A percentile compares a stretch with the other conserved stretches of the same genome.
phyloP scores from a whole-genome alignment of 78 protist species.

The Tieghemostelium lacteum region DNA sequence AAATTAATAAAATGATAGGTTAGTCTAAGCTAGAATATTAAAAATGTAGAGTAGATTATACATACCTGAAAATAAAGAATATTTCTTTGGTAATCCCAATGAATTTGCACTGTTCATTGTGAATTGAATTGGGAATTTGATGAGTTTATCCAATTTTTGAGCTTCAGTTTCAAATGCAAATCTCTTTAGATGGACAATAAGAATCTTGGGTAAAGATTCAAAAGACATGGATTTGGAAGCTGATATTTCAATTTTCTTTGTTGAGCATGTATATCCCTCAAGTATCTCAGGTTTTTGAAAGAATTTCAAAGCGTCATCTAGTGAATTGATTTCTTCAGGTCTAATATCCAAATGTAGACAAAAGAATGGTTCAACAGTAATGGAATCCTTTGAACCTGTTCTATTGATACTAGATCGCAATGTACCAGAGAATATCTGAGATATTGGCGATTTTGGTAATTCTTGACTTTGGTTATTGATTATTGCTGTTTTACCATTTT shows the following conservation, averaged over 20 bases:
- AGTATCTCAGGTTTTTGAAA: slow-evolving; percentile 45
- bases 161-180: slow-evolving; percentile 61
- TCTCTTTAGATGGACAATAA: slow-evolving; percentile 58
- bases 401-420: slow-evolving; percentile 60
- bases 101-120: slow-evolving; percentile 16
- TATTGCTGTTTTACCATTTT: slow-evolving; percentile 53
- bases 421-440: slow-evolving; percentile 70
- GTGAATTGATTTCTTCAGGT: slow-evolving; percentile 36
- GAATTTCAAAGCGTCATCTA: slow-evolving; percentile 57
- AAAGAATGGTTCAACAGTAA: slow-evolving; percentile 64
- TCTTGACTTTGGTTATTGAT: slow-evolving; percentile 36
- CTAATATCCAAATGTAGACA: slow-evolving; percentile 68
- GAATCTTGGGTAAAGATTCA: slow-evolving; percentile 48
- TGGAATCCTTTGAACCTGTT: slow-evolving; percentile 40
- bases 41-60: neutral
- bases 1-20: neutral
- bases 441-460: slow-evolving; percentile 60
- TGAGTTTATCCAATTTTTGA: slow-evolving; percentile 51
- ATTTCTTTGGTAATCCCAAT: neutral
- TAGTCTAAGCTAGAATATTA: neutral
- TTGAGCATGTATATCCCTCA: slow-evolving; percentile 57
- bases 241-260: slow-evolving; percentile 37
- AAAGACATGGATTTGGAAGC: slow-evolving; percentile 54
- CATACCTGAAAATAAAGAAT: slow-evolving; percentile 1
- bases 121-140: slow-evolving; percentile 44